Conservation (phyloP, 2,329 filamentous ascomycete species). For the Alternaria dauci region DNA sequence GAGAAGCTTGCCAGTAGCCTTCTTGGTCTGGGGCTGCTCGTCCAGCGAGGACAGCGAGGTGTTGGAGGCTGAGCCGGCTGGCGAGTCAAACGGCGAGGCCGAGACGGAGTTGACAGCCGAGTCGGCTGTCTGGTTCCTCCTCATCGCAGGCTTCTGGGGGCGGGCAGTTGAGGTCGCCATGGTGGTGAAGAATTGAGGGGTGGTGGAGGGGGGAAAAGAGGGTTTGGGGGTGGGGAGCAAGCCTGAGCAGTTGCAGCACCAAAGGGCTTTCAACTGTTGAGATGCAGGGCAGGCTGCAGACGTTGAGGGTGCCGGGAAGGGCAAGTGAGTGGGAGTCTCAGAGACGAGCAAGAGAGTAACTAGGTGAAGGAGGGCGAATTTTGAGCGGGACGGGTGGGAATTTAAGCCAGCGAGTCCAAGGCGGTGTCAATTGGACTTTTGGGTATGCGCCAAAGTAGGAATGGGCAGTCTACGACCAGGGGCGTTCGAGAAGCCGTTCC, state of each 20-base stretch:
- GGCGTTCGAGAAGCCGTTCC: constrained; percentile 28
- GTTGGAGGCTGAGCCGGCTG: constrained; percentile 74
- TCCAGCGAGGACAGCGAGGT: constrained; percentile 92
- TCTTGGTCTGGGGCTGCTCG: constrained; percentile 61
- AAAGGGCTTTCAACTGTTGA: constrained; percentile 29
- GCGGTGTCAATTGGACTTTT: constrained; percentile 38
- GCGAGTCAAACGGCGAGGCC: constrained; percentile 67
- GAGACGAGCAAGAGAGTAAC: constrained; percentile 5
- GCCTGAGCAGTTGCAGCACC: constrained; percentile 21
- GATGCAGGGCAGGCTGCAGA: constrained; percentile 32
- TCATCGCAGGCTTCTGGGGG: constrained; percentile 58
- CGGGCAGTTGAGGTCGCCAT: constrained; percentile 63
- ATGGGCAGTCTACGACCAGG: constrained; percentile 22
- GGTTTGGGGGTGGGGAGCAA: constrained; percentile 8
- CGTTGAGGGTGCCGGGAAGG: constrained; percentile 22
- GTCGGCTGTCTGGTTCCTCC: constrained; percentile 59
- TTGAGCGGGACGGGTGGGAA: constrained; percentile 25
- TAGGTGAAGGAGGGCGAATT: constrained; percentile 12
- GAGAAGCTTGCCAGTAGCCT: constrained; percentile 69
- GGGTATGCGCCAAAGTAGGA: constrained; percentile 24
- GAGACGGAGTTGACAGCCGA: constrained; percentile 63
- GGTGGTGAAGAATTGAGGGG: constrained; percentile 11
- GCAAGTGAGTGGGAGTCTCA: constrained; percentile 8
- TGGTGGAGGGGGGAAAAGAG: constrained; percentile 1
- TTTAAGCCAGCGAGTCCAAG: constrained; percentile 27